Evolutionary conservation across 495 filamentous ascomycete genomes (phyloP).

Genomic region (Cercophora newfieldiana): DNA sequence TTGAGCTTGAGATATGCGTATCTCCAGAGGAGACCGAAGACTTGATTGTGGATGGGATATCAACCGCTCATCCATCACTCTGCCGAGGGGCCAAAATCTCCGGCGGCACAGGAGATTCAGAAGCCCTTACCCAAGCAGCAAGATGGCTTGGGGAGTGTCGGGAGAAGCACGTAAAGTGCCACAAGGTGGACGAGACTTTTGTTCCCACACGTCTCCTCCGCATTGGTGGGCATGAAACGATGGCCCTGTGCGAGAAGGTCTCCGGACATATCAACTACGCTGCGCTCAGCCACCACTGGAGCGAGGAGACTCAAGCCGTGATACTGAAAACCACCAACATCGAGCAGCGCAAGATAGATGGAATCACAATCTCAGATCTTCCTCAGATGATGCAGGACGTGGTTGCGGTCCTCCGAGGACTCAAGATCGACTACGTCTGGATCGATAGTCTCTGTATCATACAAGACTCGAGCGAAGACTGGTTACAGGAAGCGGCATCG

Average conservation of each 20-base stretch:
- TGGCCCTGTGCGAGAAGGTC: not conserved
- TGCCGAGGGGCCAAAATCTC: not conserved
- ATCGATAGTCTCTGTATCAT: constrained; percentile 26
- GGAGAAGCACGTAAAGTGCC: not conserved
- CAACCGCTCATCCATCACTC: not conserved
- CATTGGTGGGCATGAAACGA: not conserved
- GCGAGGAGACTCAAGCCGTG: not conserved
- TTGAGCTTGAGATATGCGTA: not conserved
- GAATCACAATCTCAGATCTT: not conserved
- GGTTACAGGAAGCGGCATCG: constrained; percentile 17
- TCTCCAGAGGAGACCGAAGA: not conserved
- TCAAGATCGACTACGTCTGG: constrained; percentile 22
- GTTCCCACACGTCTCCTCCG: constrained; percentile 1
- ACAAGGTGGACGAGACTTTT: not conserved
- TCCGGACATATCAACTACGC: not conserved
- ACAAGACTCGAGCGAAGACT: constrained; percentile 24
- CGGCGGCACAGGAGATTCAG: not conserved
- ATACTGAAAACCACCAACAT: not conserved
- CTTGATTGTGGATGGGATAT: not conserved
- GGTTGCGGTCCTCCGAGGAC: not conserved
- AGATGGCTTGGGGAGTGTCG: constrained; percentile 6
- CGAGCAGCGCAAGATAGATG: not conserved
- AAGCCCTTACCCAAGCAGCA: not conserved
- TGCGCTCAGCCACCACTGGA: constrained; percentile 12
- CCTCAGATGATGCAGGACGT: constrained; percentile 5